Evolutionary conservation across 1,139 yeast species (phyloP).

Genomic region (Hansenula anomala): DNA sequence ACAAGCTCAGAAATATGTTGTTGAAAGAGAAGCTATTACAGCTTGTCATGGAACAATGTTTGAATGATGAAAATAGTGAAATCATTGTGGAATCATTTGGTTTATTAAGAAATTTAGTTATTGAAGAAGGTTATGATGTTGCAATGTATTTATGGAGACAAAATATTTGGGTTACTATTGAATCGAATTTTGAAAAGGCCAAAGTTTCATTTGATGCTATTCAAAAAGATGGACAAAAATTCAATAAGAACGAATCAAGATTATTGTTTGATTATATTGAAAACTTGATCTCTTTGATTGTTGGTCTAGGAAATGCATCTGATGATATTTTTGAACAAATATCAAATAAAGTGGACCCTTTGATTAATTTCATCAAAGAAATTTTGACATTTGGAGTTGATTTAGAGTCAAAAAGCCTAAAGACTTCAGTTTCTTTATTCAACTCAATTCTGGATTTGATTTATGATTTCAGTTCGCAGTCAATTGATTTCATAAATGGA

Average conservation of each 20-base stretch:
- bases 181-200: conserved; percentile 45
- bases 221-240: conserved; percentile 23
- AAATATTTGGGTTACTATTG: conserved; percentile 63
- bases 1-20: conserved; percentile 53
- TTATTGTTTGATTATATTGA: conserved; percentile 65
- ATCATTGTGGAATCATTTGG: conserved; percentile 79
- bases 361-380: conserved; percentile 39
- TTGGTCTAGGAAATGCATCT: conserved; percentile 63
- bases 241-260: conserved; percentile 39
- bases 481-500: conserved; percentile 41
- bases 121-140: conserved; percentile 89
- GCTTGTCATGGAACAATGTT: conserved; percentile 55
- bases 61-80: conserved; percentile 68
- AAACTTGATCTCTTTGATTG: conserved; percentile 63
- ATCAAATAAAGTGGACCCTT: conserved; percentile 29
- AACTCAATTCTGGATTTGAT: conserved; percentile 55
- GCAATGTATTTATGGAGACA: conserved; percentile 73
- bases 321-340: conserved; percentile 55
- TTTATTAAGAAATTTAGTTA: conserved; percentile 67
- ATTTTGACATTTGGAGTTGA: conserved; percentile 30
- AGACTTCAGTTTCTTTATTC: conserved; percentile 39
- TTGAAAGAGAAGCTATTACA: conserved; percentile 69
- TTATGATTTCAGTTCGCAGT: conserved; percentile 64
- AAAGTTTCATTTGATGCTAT: conserved; percentile 42
- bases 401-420: conserved; percentile 25